Evolutionary conservation across 805 yeast genomes (phyloP).

Genomic region (Zygosaccharomyces bisporus): DNA sequence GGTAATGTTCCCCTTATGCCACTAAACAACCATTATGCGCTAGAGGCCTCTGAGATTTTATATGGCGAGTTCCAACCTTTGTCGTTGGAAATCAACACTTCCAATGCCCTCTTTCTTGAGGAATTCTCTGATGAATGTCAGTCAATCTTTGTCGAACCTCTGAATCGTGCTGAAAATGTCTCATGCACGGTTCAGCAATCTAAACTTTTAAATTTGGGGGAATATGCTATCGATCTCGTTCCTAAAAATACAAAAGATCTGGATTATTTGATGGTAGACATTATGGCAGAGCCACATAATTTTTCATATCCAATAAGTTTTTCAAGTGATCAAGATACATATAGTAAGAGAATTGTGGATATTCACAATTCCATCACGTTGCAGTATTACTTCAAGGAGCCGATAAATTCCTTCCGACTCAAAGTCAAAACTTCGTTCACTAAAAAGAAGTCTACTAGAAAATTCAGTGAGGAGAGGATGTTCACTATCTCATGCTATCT

Average conservation of each 20-base stretch:
- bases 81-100: conserved; percentile 26
- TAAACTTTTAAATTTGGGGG: conserved; percentile 19
- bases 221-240: conserved; percentile 17
- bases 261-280: conserved; percentile 5
- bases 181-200: conserved; percentile 20
- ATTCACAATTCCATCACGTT: conserved; percentile 5
- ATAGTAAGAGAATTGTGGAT: conserved; percentile 6
- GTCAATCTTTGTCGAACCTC: conserved; percentile 17
- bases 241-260: conserved; percentile 14
- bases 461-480: conserved; percentile 18
- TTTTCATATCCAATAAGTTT: conserved; percentile 13
- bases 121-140: conserved; percentile 17
- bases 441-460: conserved; percentile 4
- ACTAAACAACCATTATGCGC: conserved; percentile 9
- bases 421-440: conserved; percentile 16
- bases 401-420: conserved; percentile 20
- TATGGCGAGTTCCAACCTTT: conserved; percentile 26
- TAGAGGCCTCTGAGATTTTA: conserved; percentile 22
- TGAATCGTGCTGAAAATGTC: conserved; percentile 21
- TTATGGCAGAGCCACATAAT: conserved; percentile 9
- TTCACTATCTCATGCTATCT: conserved; percentile 20
- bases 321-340: conserved; percentile 5
- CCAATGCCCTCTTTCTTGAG: conserved; percentile 28
- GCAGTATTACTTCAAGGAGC: conserved; percentile 20
- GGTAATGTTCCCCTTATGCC: conserved; percentile 10